Evolutionary conservation across 176 grass and related monocot species (phyloP), one percentile per base, ranked within the genome.

Genomic region (Paspalum vaginatum): DNA sequence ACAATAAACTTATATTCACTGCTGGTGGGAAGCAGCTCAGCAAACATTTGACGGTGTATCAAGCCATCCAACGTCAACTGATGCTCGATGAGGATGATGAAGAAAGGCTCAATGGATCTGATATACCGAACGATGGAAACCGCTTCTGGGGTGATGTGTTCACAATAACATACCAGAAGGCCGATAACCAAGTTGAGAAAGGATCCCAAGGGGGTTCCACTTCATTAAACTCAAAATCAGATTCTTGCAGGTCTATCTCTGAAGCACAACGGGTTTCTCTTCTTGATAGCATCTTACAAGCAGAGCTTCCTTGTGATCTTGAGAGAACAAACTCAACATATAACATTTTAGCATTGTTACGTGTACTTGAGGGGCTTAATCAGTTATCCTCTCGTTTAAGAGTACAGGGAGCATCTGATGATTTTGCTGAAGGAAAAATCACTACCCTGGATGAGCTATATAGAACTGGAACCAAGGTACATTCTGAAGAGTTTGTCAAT

Each of bases 121-220:
- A 94, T 71, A 53, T 94, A 57, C 67, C 75, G 0, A 91, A 87
- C 37, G 91, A 97, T 90, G 91, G 87, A 68, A 94, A 83, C 65
- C 80, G 89, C 20, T 97, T 97, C 83, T 94, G 89, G 87, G 91
- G 85, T 84, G 94, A 97, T 45, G 74, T 97, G 59, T 97, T 97
- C 80, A 94, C 94, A 10, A 94, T 97, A 79, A 94, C 89, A 18
- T 97, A 97, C 72, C 91, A 92, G 80, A 97, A 94, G 73, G 87
- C 91, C 76, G 94, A 92, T 90, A 72, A 83, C 32, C 87, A 84
- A 58, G 68, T 11, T 82, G 84, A 93, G 66, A 93, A 81, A 83
- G 83, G 76, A 64, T 63, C 82, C 72, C 78, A 90, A 53, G 85
- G 88, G 70, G 79, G 82, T 75, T 85, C 94, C 15, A 86, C 79